Percentiles rank a stretch among this genome's conserved stretches.
Conservation (phyloP, 257 asterid species). For the Lycium ferocissimum region DNA sequence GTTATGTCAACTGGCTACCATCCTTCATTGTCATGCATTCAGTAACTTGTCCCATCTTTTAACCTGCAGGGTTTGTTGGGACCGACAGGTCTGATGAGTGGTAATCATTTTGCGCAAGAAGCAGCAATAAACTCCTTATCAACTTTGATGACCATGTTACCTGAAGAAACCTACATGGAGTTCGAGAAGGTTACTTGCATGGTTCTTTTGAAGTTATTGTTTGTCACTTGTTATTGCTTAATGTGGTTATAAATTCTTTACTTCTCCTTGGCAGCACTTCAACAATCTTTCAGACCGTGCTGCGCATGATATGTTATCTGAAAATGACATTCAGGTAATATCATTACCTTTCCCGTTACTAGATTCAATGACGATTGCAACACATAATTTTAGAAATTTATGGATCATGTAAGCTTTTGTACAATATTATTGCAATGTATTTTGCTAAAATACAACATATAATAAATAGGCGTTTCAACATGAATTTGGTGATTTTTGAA, state of each 20-base stretch:
- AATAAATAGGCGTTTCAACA: not conserved
- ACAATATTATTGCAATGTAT: not conserved
- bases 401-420: conserved; percentile 8
- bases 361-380: not conserved
- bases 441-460: not conserved
- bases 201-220: conserved; percentile 21
- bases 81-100: conserved; percentile 72
- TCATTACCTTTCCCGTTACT: conserved; percentile 8
- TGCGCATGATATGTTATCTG: conserved; percentile 76
- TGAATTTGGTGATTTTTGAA: not conserved
- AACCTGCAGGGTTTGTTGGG: conserved; percentile 76
- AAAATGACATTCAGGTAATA: conserved; percentile 84
- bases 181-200: conserved; percentile 74
- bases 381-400: conserved; percentile 11
- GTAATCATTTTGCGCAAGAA: conserved; percentile 68
- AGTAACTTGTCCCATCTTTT: conserved; percentile 22
- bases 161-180: conserved; percentile 82
- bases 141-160: conserved; percentile 83
- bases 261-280: conserved; percentile 63
- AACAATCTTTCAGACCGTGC: conserved; percentile 72
- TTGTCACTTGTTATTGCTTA: conserved; percentile 26
- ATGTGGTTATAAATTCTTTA: conserved; percentile 27
- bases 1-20: not conserved
- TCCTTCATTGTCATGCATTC: not conserved
- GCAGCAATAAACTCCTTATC: conserved; percentile 80